Conservation (phyloP, 176 grass and related monocot species). For the Urochloa ruziziensis region DNA sequence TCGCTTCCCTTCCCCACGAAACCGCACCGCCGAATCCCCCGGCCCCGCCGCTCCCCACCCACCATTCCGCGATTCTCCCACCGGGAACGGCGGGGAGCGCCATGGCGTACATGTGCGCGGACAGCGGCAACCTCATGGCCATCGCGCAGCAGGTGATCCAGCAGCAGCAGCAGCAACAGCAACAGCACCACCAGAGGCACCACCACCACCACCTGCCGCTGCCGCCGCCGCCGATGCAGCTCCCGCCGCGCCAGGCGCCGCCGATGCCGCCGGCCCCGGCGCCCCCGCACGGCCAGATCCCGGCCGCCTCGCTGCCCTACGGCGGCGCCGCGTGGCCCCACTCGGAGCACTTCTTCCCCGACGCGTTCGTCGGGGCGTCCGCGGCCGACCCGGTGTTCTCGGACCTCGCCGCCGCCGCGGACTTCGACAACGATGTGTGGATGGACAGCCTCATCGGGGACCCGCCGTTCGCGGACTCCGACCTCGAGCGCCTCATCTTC, state of each 20-base stretch:
- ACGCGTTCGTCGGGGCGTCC: slow-evolving; percentile 37
- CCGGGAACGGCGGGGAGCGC: slow-evolving; percentile 1
- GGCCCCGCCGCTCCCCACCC: background rate
- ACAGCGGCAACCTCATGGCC: slow-evolving; percentile 99
- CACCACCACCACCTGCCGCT: slow-evolving; percentile 52
- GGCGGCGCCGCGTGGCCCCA: slow-evolving; percentile 31
- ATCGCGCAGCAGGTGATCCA: slow-evolving; percentile 98
- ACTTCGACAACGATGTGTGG: slow-evolving; percentile 95
- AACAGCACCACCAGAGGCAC: slow-evolving; percentile 43
- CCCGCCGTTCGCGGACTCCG: slow-evolving; percentile 66
- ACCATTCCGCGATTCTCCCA: slow-evolving; percentile 9
- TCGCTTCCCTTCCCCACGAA: background rate
- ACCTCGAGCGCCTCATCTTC: slow-evolving; percentile 82
- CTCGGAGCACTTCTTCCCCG: slow-evolving; percentile 54
- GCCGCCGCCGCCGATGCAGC: slow-evolving; percentile 8
- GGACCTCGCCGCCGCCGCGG: slow-evolving; percentile 48
- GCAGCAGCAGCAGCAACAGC: slow-evolving; percentile 86
- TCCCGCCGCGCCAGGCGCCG: slow-evolving; percentile 34
- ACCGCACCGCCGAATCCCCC: slow-evolving; percentile 11
- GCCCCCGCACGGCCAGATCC: slow-evolving; percentile 45
- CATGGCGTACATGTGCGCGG: slow-evolving; percentile 99
- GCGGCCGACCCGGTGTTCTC: slow-evolving; percentile 47
- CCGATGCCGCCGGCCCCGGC: slow-evolving; percentile 2
- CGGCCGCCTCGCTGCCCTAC: slow-evolving; percentile 32
- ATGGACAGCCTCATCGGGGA: slow-evolving; percentile 98